phyloP scores from a whole-genome alignment of 2,329 filamentous ascomycete genomes.

The Nemania sp. region DNA sequence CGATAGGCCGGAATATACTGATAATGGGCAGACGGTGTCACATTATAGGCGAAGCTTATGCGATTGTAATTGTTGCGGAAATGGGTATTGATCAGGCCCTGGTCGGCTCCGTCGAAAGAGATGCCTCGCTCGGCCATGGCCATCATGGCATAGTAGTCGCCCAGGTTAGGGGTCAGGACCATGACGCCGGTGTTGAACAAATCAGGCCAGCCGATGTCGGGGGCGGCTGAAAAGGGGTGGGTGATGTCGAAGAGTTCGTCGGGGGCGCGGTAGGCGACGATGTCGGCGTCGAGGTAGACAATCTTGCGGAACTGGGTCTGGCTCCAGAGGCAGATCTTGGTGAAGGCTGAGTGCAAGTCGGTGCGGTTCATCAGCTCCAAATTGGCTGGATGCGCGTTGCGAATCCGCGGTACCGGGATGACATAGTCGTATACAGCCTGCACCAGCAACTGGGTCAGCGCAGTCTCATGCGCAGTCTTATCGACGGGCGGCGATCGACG shows the following conservation, averaged over 20 bases:
- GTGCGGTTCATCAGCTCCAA: conserved; percentile 88
- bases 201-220: conserved; percentile 97
- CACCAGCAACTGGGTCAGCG: conserved; percentile 19
- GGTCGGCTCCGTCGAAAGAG: conserved; percentile 96
- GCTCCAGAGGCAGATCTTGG: conserved; percentile 94
- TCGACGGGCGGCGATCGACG: too few relatives aligned
- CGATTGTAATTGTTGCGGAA: conserved; percentile 83
- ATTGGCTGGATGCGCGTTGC: conserved; percentile 77
- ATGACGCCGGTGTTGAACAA: conserved; percentile 98
- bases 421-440: conserved; percentile 86
- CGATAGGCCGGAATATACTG: conserved; percentile 95
- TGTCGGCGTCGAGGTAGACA: conserved; percentile 92
- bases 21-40: conserved; percentile 94
- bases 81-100: conserved; percentile 93
- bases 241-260: conserved; percentile 83
- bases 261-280: conserved; percentile 85
- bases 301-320: conserved; percentile 88
- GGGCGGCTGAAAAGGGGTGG: conserved; percentile 69
- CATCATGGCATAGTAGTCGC: conserved; percentile 82
- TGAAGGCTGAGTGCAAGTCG: conserved; percentile 91
- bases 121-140: conserved; percentile 84
- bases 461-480: not conserved
- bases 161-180: conserved; percentile 83
- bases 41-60: conserved; percentile 94
- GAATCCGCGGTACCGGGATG: conserved; percentile 79